These are phyloP conservation scores for Castanospermum australe DNA, from an alignment of 306 rosid species.

Conservation along the genomic window DNA sequence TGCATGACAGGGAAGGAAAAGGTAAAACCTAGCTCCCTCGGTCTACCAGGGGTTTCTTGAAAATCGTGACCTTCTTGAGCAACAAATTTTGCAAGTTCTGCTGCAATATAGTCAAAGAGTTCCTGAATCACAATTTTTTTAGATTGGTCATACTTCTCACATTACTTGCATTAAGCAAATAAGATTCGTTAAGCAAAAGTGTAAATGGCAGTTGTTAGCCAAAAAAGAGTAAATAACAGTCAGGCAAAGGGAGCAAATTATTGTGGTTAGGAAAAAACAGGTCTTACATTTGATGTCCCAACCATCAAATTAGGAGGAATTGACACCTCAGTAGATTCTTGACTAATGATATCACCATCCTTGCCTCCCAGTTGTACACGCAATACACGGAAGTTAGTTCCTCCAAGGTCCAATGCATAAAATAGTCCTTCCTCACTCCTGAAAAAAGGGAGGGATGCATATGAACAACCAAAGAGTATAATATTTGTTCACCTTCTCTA, in stretches of 20 bases:
- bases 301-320: slow-evolving; percentile 81
- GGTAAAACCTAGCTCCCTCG: slow-evolving; percentile 97
- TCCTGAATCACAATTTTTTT: slow-evolving; percentile 56
- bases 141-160: slow-evolving; percentile 28
- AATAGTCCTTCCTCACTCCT: slow-evolving; percentile 87
- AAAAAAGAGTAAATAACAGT: too few relatives aligned
- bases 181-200: neutral
- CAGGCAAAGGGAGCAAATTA: neutral
- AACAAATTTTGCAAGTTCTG: slow-evolving; percentile 80
- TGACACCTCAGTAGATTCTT: slow-evolving; percentile 79
- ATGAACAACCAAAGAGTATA: neutral
- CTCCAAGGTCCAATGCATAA: slow-evolving; percentile 98
- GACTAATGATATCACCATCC: slow-evolving; percentile 50
- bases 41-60: slow-evolving; percentile 66
- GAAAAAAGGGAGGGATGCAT: neutral
- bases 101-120: slow-evolving; percentile 84
- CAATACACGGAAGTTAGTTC: slow-evolving; percentile 93
- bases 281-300: slow-evolving; percentile 75
- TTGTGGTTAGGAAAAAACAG: neutral
- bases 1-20: slow-evolving; percentile 94
- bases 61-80: slow-evolving; percentile 71
- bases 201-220: neutral
- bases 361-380: slow-evolving; percentile 90
- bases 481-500: neutral
- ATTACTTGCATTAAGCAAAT: neutral